These are phyloP conservation scores for Diaporthe velutina DNA, from an alignment of 2,329 filamentous ascomycete species.

Conservation along the genomic window DNA sequence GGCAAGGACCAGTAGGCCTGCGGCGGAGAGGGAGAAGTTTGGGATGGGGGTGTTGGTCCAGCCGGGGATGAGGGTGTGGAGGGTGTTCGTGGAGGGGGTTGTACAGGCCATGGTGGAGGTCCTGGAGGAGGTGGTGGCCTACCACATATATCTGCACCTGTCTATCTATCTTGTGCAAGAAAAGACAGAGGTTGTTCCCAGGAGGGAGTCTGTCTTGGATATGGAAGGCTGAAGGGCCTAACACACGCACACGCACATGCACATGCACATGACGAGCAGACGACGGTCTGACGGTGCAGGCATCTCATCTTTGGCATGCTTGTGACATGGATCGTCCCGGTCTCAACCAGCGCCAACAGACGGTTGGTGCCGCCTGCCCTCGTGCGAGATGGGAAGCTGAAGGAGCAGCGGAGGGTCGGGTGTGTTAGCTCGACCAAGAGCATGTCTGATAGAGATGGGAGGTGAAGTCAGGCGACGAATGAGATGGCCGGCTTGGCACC, in stretches of 20 bases:
- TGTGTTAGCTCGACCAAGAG: not conserved
- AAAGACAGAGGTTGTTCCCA: not conserved
- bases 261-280: not conserved
- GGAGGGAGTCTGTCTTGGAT: not conserved
- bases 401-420: conserved; percentile 1
- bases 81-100: not conserved
- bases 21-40: conserved; percentile 39
- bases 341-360: not conserved
- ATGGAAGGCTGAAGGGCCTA: not conserved
- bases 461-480: conserved; percentile 29
- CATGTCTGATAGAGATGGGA: not conserved
- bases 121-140: conserved; percentile 11
- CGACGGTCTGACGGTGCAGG: not conserved
- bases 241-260: conserved; percentile 5
- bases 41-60: conserved; percentile 62
- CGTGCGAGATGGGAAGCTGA: not conserved
- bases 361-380: conserved; percentile 12
- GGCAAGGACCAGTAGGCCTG: conserved; percentile 59
- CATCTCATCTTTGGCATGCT: not conserved
- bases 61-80: conserved; percentile 25
- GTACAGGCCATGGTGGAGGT: not conserved
- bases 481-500: not conserved
- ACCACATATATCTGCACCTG: not conserved
- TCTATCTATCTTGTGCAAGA: not conserved
- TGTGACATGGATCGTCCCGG: not conserved